Evolutionary conservation across 2,329 filamentous ascomycete genomes (phyloP).

Genomic region (Botrytis tulipae): DNA sequence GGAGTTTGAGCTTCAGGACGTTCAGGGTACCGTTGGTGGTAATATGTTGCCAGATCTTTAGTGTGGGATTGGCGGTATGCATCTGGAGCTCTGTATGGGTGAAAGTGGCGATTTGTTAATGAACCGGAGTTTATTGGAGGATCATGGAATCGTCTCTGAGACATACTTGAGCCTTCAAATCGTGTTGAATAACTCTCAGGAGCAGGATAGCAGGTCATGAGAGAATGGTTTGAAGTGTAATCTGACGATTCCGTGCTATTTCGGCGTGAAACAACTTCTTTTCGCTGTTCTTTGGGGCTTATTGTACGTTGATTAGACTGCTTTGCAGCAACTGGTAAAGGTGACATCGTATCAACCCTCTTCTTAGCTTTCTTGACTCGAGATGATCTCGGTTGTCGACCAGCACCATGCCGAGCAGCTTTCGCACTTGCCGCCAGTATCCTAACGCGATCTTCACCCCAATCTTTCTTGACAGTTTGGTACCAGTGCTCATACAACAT

Average conservation of each 20-base stretch:
- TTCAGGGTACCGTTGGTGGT: not conserved
- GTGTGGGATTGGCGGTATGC: not conserved
- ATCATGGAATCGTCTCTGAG: not conserved
- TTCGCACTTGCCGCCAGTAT: not conserved
- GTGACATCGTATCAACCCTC: too few species aligned
- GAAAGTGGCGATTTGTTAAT: not conserved
- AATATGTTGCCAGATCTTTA: not conserved
- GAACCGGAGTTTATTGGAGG: not conserved
- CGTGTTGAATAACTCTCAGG: not conserved
- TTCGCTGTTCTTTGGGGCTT: not conserved
- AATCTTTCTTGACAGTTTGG: conserved; percentile 19
- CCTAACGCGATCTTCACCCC: not conserved
- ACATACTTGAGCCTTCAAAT: not conserved
- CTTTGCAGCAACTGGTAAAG: fast-evolving
- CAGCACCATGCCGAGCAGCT: not conserved
- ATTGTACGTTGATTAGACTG: not conserved
- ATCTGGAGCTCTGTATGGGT: not conserved
- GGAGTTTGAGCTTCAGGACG: not conserved
- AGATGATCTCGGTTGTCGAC: not conserved
- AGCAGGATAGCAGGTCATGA: not conserved
- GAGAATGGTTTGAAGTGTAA: not conserved
- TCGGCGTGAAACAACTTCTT: not conserved
- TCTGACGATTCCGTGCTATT: not conserved
- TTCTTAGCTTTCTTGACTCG: not conserved
- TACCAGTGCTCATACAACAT: conserved; percentile 26